These are phyloP conservation scores for Phytopythium montanum DNA, from an alignment of 352 stramenopile species.

Conservation along the genomic window DNA sequence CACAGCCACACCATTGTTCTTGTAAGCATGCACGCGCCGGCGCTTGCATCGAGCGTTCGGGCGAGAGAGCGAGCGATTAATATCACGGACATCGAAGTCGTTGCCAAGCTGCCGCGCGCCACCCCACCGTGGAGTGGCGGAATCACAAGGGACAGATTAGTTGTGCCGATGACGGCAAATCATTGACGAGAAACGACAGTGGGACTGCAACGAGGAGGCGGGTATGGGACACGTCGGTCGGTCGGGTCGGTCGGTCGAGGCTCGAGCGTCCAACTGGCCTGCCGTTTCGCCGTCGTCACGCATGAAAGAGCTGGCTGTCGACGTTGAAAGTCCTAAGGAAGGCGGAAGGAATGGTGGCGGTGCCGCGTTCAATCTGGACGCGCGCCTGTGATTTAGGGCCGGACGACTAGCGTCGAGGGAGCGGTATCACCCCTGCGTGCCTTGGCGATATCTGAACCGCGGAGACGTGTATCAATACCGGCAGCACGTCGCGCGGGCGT, in stretches of 20 bases:
- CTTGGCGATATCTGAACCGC: background rate
- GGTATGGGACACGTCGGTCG: conserved; percentile 1
- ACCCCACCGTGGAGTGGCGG: too few relatives aligned
- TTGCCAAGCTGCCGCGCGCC: too few relatives aligned
- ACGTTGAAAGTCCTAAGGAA: too few relatives aligned
- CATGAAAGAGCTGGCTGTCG: background rate
- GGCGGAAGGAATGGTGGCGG: too few relatives aligned
- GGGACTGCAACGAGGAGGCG: background rate
- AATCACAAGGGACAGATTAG: background rate
- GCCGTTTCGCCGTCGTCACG: conserved; percentile 1
- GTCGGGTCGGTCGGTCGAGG: background rate
- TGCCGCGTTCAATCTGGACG: background rate
- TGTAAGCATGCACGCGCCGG: too few relatives aligned
- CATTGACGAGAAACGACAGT: background rate
- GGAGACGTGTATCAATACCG: background rate
- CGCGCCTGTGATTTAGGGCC: background rate
- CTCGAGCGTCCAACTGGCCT: background rate
- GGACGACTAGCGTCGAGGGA: background rate
- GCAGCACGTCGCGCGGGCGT: background rate
- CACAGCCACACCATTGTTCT: too few relatives aligned
- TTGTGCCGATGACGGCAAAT: background rate
- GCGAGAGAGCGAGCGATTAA: too few relatives aligned
- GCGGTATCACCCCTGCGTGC: background rate
- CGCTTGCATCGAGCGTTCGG: too few relatives aligned
- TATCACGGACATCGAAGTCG: too few relatives aligned